A percentile compares a stretch with the other conserved stretches of the same genome.
These are phyloP conservation scores for Chaetomium sp. DNA, from an alignment of 2,329 filamentous ascomycete species.

Conservation along the genomic window DNA sequence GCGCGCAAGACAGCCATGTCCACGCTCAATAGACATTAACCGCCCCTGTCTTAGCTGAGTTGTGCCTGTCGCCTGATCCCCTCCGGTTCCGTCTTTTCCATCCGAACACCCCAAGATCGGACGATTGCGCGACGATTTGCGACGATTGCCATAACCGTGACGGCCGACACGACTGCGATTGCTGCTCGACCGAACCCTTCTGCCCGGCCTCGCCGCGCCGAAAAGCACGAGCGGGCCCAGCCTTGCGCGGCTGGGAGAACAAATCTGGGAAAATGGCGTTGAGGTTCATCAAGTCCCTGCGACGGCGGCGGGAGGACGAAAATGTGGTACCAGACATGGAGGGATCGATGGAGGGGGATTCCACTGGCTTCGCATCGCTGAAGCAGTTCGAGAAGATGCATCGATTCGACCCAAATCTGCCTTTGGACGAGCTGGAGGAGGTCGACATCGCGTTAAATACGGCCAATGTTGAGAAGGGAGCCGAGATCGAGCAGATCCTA, in stretches of 20 bases:
- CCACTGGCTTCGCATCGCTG: conserved; percentile 50
- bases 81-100: not conserved
- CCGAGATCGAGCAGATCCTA: conserved; percentile 59
- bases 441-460: conserved; percentile 60
- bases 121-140: conserved; percentile 19
- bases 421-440: conserved; percentile 62
- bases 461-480: conserved; percentile 57
- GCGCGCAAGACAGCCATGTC: conserved; percentile 33
- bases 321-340: conserved; percentile 33
- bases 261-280: conserved; percentile 28
- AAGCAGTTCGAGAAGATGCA: conserved; percentile 62
- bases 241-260: conserved; percentile 19
- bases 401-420: conserved; percentile 65
- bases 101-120: conserved; percentile 19
- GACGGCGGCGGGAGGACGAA: conserved; percentile 33
- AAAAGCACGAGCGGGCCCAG: conserved; percentile 27
- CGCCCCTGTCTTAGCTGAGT: conserved; percentile 28
- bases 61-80: conserved; percentile 11
- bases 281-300: conserved; percentile 29
- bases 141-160: conserved; percentile 1
- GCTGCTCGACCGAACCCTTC: conserved; percentile 18
- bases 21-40: conserved; percentile 32
- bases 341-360: conserved; percentile 39
- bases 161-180: conserved; percentile 13
- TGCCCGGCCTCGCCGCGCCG: conserved; percentile 28